These are phyloP conservation scores for Fusarium domesticum DNA, from an alignment of 2,329 filamentous ascomycete species.

Conservation along the genomic window DNA sequence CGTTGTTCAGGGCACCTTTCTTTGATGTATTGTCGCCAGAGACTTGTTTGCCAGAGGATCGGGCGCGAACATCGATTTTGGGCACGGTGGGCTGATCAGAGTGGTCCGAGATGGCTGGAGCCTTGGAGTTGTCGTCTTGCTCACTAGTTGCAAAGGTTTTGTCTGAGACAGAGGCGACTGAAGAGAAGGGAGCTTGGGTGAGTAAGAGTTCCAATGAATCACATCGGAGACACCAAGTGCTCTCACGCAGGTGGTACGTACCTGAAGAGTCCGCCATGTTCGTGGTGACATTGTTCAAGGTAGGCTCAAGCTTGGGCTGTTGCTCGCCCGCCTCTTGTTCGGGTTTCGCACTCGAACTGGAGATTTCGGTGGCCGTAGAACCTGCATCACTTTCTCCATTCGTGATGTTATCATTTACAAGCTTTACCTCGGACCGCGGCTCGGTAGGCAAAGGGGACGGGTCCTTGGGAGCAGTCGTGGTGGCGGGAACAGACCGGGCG, in stretches of 20 bases:
- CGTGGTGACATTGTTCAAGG: slow-evolving; percentile 10
- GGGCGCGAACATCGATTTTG: slow-evolving; percentile 10
- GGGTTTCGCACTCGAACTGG: slow-evolving; percentile 12
- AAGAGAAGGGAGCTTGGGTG: slow-evolving; percentile 5
- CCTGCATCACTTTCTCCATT: slow-evolving; percentile 7
- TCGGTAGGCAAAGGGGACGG: slow-evolving; percentile 9
- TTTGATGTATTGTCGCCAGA: slow-evolving; percentile 2
- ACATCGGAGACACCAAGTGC: background rate
- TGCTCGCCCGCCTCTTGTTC: slow-evolving; percentile 10
- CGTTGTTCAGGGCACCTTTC: slow-evolving; percentile 16
- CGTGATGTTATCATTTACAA: slow-evolving; percentile 16
- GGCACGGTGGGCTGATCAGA: slow-evolving; percentile 23
- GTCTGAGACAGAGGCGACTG: slow-evolving; percentile 18
- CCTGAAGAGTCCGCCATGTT: slow-evolving; percentile 15
- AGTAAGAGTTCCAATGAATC: slow-evolving; percentile 5
- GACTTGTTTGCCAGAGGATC: slow-evolving; percentile 6
- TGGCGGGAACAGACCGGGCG: slow-evolving; percentile 12
- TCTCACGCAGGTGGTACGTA: slow-evolving; percentile 16
- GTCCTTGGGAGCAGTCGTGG: slow-evolving; percentile 10
- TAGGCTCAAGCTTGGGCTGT: slow-evolving; percentile 12
- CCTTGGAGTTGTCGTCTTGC: slow-evolving; percentile 14
- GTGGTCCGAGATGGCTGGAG: slow-evolving; percentile 14
- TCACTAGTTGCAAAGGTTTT: slow-evolving; percentile 14
- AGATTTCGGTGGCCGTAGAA: slow-evolving; percentile 5
- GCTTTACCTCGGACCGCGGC: slow-evolving; percentile 17